Base-by-base conservation (phyloP, 75 land plant genomes). In the Pinus albicaulis region DNA sequence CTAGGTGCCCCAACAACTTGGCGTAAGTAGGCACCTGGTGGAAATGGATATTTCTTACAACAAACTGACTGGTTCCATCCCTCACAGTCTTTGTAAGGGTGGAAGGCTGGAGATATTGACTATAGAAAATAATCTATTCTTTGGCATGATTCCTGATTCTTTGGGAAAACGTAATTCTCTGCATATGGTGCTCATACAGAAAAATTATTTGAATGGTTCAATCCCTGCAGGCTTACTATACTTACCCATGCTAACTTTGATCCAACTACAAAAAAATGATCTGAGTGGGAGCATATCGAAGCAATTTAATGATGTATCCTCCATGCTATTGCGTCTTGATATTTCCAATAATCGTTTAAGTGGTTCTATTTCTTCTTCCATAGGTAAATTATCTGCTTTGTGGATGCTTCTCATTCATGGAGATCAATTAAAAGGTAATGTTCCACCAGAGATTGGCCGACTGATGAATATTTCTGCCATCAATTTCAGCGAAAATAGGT, bases 51-150 rank as follows among this genome's bases (percentile, higher is more conserved):
- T 66, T 41, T 2, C 2, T 41, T 41, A 2, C 44, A 41, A 41
- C 44, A 41, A 82, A 41, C 20, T 92, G 91, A 12, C 59, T 84
- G 4, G 83, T 93, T 44, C 96, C 96, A 12, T 94, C 17, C 98
- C 98, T 3, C 74, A 79, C 11, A 82, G 83, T 63, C 82, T 96
- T 62, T 93, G 99, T 69, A 73, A 62, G n/a, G 95, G 96, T 5
- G 78, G 81, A 55, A 72, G 57, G 69, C 84, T 96, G 25, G 76
- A 84, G 77, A 90, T 90, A 11, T 80, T 96, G 25, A 90, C 88
- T 60, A 78, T 90, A n/a, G 72, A 87, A 38, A 79, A 81, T 44
- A 93, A 96, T 58, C 79, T 74, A 56, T 74, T 96, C 71, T 82
- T 84, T 22, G 99, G 99, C 19, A 76, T 78, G 11, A 87, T 96